Evolutionary conservation across 2,329 filamentous ascomycete genomes (phyloP), one percentile per base, ranked within the genome.

Genomic region (Pezicula radicicola): DNA sequence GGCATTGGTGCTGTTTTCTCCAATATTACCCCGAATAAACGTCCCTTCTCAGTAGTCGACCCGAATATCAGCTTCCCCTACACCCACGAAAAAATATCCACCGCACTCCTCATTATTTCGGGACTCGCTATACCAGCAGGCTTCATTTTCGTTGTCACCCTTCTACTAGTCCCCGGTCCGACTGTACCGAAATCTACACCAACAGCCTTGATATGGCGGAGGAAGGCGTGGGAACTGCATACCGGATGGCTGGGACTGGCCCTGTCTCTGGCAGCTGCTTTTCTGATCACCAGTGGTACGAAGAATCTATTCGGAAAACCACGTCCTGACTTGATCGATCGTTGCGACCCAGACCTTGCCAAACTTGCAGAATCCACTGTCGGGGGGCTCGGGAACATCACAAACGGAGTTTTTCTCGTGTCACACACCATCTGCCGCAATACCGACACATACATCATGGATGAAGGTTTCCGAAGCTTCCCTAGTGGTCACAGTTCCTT

Each of bases 201-300:
- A 2, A 76, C 76, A 55, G 69, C 77, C 6, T 71, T 88, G 49
- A 75, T 91, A 39, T 90, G 89, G 84, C 82, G 81, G 65, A 81
- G 89, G 59, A 96, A 92, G 72, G 68, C 95, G 1, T 96, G 91
- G 91, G 91, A 96, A 68, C 83, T 89, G 66, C 89, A 96, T 65
- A 83, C 83, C 2, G 90, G 89, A 52, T 89, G 87, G 81, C 83
- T 95, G 63, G 91, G 91, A 0, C 78, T 96, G 3, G 88, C 78
- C 1, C 74, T 96, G 19, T 81, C 87, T 2, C 74, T 90, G 9
- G 83, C 85, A 4, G 77, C 81, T 2, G 80, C 87, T 3, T 93
- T 87, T 75, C 84, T 92, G 70, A 82, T 94, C 61, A 91, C 90
- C 1, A 84, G 90, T 60, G 88, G 86, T 49, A 82, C 94, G 76